Percentiles rank a stretch among this genome's conserved stretches.
phyloP scores from a whole-genome alignment of 768 basidiomycete genomes.

The Mycena venus region DNA sequence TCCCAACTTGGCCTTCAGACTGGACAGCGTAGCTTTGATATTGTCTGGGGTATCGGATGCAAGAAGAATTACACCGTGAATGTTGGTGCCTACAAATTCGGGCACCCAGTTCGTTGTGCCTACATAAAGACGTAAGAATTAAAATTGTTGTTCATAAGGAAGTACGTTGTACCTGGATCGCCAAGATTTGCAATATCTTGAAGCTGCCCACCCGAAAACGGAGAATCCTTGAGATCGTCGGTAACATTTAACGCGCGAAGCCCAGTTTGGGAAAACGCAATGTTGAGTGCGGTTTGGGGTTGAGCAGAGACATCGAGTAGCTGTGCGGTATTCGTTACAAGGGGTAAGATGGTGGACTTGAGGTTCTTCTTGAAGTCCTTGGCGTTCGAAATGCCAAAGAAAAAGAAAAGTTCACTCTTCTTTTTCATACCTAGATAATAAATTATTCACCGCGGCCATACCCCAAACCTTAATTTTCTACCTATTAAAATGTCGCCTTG shows the following conservation, averaged over 20 bases:
- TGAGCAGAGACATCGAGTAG: slow-evolving; percentile 21
- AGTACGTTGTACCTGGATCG: no score
- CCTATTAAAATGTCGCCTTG: slow-evolving; percentile 39
- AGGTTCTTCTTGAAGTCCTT: slow-evolving; percentile 34
- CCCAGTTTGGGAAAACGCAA: slow-evolving; percentile 38
- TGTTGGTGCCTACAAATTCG: slow-evolving; percentile 25
- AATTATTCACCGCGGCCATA: no score
- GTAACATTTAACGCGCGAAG: slow-evolving; percentile 24
- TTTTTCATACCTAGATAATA: slow-evolving; percentile 39
- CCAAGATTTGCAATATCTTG: slow-evolving; percentile 10
- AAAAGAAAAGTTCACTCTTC: slow-evolving; percentile 40
- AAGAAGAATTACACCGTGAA: slow-evolving; percentile 38
- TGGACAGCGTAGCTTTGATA: slow-evolving; percentile 13
- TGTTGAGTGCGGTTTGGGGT: slow-evolving; percentile 35
- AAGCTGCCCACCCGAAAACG: slow-evolving; percentile 31
- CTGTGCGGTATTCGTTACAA: slow-evolving; percentile 33
- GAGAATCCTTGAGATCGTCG: slow-evolving; percentile 26
- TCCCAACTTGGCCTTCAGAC: slow-evolving; percentile 21
- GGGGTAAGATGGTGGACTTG: slow-evolving; percentile 15
- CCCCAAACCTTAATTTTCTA: no score
- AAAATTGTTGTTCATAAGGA: no score
- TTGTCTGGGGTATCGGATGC: slow-evolving; percentile 30
- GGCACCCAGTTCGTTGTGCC: slow-evolving; percentile 31
- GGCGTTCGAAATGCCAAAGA: slow-evolving; percentile 36
- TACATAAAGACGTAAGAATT: no score